Evolutionary conservation across 371 early-diverging fungal species (phyloP).

Genomic region (Saksenaea vasiformis): DNA sequence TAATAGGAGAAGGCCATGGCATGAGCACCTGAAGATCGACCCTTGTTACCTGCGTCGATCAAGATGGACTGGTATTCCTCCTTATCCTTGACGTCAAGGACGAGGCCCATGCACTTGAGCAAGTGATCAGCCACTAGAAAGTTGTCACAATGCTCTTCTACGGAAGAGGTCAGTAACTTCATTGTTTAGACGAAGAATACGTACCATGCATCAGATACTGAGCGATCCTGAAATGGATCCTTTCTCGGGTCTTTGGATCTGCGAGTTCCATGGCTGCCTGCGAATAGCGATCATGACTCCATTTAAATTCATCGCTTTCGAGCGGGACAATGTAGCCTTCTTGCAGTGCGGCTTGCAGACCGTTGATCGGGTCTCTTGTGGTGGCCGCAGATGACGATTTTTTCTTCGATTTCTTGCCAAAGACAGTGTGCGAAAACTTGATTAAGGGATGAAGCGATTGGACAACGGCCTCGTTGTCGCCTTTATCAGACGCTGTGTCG

Average conservation of each 20-base stretch:
- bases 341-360: conserved; percentile 47
- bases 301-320: conserved; percentile 45
- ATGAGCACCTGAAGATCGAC: conserved; percentile 44
- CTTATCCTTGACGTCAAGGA: conserved; percentile 22
- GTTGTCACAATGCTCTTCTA: conserved; percentile 27
- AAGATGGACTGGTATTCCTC: conserved; percentile 25
- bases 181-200: neutral
- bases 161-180: neutral
- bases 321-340: conserved; percentile 48
- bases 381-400: neutral
- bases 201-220: conserved; percentile 30
- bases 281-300: conserved; percentile 50
- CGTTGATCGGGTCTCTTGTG: conserved; percentile 37
- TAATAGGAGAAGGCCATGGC: conserved; percentile 38
- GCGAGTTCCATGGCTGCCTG: conserved; percentile 51
- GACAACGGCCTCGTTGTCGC: neutral
- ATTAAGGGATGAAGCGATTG: conserved; percentile 1
- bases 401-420: neutral
- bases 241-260: conserved; percentile 29
- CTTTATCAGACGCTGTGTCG: neutral
- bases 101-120: conserved; percentile 31
- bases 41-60: conserved; percentile 36
- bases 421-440: conserved; percentile 1
- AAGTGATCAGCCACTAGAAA: conserved; percentile 45
- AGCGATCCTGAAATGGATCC: conserved; percentile 43